Conservation (phyloP, 2,329 filamentous ascomycete genomes). For the Scolecobasidium constrictum region DNA sequence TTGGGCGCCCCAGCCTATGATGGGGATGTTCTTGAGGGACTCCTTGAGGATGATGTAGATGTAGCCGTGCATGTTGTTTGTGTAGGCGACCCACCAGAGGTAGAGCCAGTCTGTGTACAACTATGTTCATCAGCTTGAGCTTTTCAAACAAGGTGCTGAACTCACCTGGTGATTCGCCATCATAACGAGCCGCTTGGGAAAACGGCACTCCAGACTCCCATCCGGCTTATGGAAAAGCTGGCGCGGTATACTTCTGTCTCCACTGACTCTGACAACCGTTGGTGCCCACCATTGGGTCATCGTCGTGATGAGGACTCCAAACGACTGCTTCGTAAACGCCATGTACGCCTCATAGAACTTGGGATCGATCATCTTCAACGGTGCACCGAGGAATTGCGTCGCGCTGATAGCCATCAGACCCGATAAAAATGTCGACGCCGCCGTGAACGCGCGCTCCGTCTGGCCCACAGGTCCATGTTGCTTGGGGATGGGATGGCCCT, state of each 20-base stretch:
- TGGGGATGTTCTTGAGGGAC: conserved; percentile 68
- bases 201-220: conserved; percentile 65
- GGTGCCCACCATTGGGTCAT: conserved; percentile 85
- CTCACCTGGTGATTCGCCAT: conserved; percentile 69
- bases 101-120: conserved; percentile 90
- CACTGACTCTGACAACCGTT: conserved; percentile 70
- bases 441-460: conserved; percentile 38
- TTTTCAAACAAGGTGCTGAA: background rate
- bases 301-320: conserved; percentile 65
- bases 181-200: conserved; percentile 70
- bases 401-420: conserved; percentile 43
- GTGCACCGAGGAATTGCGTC: conserved; percentile 66
- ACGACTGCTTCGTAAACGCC: conserved; percentile 75
- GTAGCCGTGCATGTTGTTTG: conserved; percentile 71
- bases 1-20: conserved; percentile 71
- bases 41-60: conserved; percentile 88
- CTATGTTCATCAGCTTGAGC: conserved; percentile 18
- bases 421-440: conserved; percentile 39
- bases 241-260: conserved; percentile 66
- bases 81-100: conserved; percentile 89
- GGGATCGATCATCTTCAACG: conserved; percentile 64
- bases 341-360: conserved; percentile 80
- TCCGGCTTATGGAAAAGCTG: conserved; percentile 61
- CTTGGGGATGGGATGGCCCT: conserved; percentile 30
- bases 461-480: conserved; percentile 36